phyloP scores from a whole-genome alignment of 371 early-diverging fungal genomes.

The Mortierella sp. region DNA sequence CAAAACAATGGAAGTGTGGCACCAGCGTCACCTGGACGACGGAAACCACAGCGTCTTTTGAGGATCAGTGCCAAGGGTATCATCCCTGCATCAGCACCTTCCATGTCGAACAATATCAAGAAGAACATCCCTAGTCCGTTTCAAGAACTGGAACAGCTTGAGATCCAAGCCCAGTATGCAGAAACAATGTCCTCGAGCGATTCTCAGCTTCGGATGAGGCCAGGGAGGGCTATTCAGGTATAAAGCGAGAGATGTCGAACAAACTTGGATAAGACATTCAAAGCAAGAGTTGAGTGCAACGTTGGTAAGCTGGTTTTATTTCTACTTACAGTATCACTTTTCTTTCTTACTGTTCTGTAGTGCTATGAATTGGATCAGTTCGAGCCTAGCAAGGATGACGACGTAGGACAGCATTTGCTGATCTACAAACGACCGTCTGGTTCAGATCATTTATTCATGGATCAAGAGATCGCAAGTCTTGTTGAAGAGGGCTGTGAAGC shows the following conservation, averaged over 20 bases:
- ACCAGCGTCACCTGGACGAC: conserved; percentile 16
- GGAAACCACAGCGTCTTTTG: conserved; percentile 41
- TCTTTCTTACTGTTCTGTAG: conserved; percentile 1
- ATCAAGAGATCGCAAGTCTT: conserved; percentile 30
- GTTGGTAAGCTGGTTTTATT: not conserved
- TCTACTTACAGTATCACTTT: not conserved
- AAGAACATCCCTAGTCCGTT: conserved; percentile 2
- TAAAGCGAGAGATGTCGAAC: no score
- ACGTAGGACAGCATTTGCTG: conserved; percentile 27
- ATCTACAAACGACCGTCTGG: conserved; percentile 41
- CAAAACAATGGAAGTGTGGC: not conserved
- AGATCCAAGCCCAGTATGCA: conserved; percentile 30
- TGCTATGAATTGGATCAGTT: conserved; percentile 43
- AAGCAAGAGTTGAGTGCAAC: no score
- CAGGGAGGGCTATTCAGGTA: conserved; percentile 38
- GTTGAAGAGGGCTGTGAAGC: conserved; percentile 38
- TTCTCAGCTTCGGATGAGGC: conserved; percentile 32
- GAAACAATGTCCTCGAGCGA: conserved; percentile 44
- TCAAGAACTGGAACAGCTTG: conserved; percentile 29
- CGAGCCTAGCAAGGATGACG: conserved; percentile 37
- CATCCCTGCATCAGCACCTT: conserved; percentile 33
- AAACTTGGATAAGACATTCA: no score
- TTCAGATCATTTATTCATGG: conserved; percentile 38
- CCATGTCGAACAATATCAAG: not conserved
- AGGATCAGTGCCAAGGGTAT: conserved; percentile 46